Evolutionary conservation across 163 green algal genomes (phyloP).

Genomic region (Scenedesmus sp.): DNA sequence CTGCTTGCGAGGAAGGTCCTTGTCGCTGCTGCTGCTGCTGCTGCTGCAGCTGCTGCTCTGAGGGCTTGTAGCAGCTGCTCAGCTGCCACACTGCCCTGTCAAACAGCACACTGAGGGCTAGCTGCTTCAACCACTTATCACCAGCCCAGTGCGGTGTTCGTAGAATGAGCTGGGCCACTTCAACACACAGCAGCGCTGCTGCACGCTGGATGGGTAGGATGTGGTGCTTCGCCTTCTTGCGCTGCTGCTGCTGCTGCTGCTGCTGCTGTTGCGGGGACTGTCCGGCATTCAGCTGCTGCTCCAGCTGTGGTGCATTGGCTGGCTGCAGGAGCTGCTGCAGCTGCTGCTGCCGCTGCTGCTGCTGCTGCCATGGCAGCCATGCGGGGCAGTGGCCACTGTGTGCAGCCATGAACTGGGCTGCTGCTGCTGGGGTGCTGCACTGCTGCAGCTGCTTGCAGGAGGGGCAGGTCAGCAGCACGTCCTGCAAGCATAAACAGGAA

Average conservation of each 20-base stretch:
- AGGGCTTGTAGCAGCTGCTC: slow-evolving; percentile 21
- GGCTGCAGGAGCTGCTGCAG: background rate
- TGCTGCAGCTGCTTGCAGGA: background rate
- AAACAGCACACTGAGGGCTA: slow-evolving; percentile 24
- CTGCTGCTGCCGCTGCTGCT: background rate
- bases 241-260: background rate
- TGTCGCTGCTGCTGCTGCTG: background rate
- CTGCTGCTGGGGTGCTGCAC: background rate
- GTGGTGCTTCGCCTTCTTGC: background rate
- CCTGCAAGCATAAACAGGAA: background rate
- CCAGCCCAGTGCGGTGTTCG: background rate
- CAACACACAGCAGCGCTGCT: slow-evolving; percentile 18
- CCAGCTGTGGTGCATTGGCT: too few species aligned
- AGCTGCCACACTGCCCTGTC: slow-evolving; percentile 21
- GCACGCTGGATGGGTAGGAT: slow-evolving; percentile 20
- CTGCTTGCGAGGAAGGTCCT: background rate
- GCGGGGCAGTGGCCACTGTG: background rate
- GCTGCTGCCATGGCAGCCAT: background rate
- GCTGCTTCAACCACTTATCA: background rate
- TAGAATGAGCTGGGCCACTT: slow-evolving; percentile 7
- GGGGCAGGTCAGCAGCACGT: background rate
- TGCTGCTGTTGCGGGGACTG: background rate
- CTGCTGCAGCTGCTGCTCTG: background rate
- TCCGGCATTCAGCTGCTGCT: background rate
- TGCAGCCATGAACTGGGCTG: background rate